A percentile compares a stretch with the other conserved stretches of the same genome.
Evolutionary conservation across 208 protist species (phyloP).

Genomic region (Wallacemonas collosoma): DNA sequence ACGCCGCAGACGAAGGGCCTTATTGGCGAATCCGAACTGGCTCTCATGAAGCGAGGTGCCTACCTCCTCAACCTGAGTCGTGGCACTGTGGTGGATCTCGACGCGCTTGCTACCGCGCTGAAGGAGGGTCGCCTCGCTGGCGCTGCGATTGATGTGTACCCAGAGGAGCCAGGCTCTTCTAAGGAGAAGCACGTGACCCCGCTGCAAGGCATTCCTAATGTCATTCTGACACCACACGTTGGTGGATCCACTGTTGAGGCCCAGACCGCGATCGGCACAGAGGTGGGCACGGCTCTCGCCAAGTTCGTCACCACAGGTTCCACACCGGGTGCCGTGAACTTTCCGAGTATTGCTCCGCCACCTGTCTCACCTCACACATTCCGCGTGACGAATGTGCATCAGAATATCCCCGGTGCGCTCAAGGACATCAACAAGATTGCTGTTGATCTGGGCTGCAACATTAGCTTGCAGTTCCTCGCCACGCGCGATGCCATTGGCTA

Average conservation of each 20-base stretch:
- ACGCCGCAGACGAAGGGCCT: conserved; percentile 77
- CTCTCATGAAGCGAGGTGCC: conserved; percentile 68
- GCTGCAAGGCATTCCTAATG: conserved; percentile 90
- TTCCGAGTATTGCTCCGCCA: conserved; percentile 84
- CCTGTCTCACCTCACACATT: conserved; percentile 31
- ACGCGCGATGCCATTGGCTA: conserved; percentile 83
- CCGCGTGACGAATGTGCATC: conserved; percentile 92
- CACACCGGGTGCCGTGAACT: conserved; percentile 91
- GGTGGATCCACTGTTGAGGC: conserved; percentile 94
- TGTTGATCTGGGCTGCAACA: conserved; percentile 82
- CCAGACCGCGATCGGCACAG: conserved; percentile 89
- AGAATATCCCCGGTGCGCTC: conserved; percentile 92
- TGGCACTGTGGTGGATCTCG: conserved; percentile 85
- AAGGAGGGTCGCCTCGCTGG: conserved; percentile 79
- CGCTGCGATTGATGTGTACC: conserved; percentile 93
- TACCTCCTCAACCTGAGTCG: conserved; percentile 90
- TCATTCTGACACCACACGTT: conserved; percentile 95
- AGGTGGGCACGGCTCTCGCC: conserved; percentile 86
- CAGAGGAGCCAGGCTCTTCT: conserved; percentile 76
- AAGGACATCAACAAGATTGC: conserved; percentile 89
- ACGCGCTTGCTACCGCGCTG: conserved; percentile 75
- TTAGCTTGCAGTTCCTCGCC: conserved; percentile 74
- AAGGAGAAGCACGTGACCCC: conserved; percentile 53
- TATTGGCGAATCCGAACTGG: conserved; percentile 72
- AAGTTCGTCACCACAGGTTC: conserved; percentile 82